Base-by-base conservation (phyloP, 78 protist species). In the Dictyostelium firmibasis region DNA sequence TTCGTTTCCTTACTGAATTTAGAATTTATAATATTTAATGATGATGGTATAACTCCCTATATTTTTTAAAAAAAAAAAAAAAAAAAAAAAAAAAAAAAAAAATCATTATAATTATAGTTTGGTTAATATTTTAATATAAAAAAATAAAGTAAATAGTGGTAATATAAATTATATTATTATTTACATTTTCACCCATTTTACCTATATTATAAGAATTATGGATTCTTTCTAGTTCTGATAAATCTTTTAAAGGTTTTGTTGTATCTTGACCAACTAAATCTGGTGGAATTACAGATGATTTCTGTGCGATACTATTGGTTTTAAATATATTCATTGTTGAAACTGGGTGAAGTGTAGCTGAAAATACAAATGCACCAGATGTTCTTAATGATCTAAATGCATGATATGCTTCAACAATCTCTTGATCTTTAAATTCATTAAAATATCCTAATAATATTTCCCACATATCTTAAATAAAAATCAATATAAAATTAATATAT, bases 271-370 rank as follows among this genome's bases (percentile, higher is more conserved):
- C 72, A 33, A 89, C 87, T 2, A 81, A 36, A 29, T 89, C 87
- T 5, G 53, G 18, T 35, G 94, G 94, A 35, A 89, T 89, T 0
- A 81, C 18, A 3, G 86, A 60, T 31, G 81, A 69, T 29, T 69
- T 31, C 2, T 14, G 2, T 8, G 8, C 4, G 1, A 31, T n/a
- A 50, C 87, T 81, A 50, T 89, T 89, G 27, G 86, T 89, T 69
- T 50, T 78, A 69, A 89, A 89, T 11, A 81, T 6, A 14, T 85
- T 50, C 62, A 81, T 29, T 14, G 72, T 27, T 20, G 87, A 81
- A 25, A 89, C 50, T 13, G 94, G 88, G 69, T 87, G 94, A 16
- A 81, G 67, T n/a, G 82, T 18, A 0, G 94, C 94, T 6, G 87
- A 81, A 35, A 81, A 89, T 9, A 64, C 41, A 69, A 89, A 89